These are phyloP conservation scores for Polygonum aviculare DNA, from an alignment of 148 eudicot genomes.

Conservation along the genomic window DNA sequence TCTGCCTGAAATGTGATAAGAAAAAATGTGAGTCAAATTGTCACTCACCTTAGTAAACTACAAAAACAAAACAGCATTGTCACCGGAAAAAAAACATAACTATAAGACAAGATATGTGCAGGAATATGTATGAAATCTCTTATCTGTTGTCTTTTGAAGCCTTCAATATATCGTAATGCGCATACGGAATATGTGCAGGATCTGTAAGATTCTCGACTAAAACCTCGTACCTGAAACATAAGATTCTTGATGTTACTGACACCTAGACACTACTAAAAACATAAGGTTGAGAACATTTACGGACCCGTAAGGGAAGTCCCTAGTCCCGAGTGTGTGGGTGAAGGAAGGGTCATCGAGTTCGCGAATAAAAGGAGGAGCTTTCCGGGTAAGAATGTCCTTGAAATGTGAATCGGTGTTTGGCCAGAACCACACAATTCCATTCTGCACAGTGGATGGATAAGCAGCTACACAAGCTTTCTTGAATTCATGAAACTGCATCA, in stretches of 20 bases:
- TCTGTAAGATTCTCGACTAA: slow-evolving; percentile 83
- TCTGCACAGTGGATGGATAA: slow-evolving; percentile 64
- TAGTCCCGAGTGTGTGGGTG: not conserved
- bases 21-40: slow-evolving; percentile 11
- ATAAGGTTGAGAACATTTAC: not conserved
- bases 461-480: slow-evolving; percentile 63
- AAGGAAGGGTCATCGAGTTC: slow-evolving; percentile 1
- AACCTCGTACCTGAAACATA: slow-evolving; percentile 57
- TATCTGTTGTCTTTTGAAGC: slow-evolving; percentile 27
- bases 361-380: slow-evolving; percentile 48
- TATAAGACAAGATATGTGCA: not conserved
- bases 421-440: slow-evolving; percentile 83
- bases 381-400: slow-evolving; percentile 32
- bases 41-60: slow-evolving; percentile 10
- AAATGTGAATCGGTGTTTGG: slow-evolving; percentile 51
- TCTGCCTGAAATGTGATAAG: slow-evolving; percentile 26
- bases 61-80: not conserved
- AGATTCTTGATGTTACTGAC: not conserved
- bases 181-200: slow-evolving; percentile 87
- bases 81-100: not conserved
- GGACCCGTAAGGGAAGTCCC: slow-evolving; percentile 49
- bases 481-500: slow-evolving; percentile 49
- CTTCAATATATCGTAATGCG: slow-evolving; percentile 63
- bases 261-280: not conserved
- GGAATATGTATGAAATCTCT: slow-evolving; percentile 16